These are phyloP conservation scores for Ganoderma meredithae DNA, from an alignment of 1,284 basidiomycete species.

Conservation along the genomic window DNA sequence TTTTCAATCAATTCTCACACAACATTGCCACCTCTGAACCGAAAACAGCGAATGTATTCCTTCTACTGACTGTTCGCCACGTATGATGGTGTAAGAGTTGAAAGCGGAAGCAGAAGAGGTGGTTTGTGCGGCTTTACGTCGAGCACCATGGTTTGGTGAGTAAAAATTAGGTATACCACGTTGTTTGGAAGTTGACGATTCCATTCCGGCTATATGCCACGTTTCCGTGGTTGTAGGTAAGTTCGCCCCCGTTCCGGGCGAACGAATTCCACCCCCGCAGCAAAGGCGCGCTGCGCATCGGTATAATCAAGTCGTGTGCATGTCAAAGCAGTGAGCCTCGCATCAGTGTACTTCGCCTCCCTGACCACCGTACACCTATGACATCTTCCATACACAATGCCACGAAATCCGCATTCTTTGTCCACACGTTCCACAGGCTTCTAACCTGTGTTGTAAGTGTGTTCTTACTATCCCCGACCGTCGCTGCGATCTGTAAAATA, in stretches of 20 bases:
- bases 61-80: not conserved
- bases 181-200: not conserved
- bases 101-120: not conserved
- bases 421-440: conserved; percentile 9
- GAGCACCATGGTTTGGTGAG: not conserved
- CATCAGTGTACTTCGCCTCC: not conserved
- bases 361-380: not conserved
- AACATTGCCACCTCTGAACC: not conserved
- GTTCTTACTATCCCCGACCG: conserved; percentile 9
- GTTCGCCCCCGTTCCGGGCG: not conserved
- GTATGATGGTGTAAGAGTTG: not conserved
- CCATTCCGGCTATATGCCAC: not conserved
- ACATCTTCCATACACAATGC: conserved; percentile 3
- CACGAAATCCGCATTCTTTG: not conserved
- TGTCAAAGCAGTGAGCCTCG: not conserved
- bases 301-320: not conserved
- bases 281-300: not conserved
- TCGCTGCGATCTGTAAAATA: conserved; percentile 11
- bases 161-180: not conserved
- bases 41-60: not conserved
- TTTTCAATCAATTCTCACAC: not conserved
- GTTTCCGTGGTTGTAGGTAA: not conserved
- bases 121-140: not conserved
- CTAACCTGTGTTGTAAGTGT: conserved; percentile 6
- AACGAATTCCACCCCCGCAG: not conserved